Base-by-base conservation (phyloP, 805 yeast genomes). In the Candida insectorum region DNA sequence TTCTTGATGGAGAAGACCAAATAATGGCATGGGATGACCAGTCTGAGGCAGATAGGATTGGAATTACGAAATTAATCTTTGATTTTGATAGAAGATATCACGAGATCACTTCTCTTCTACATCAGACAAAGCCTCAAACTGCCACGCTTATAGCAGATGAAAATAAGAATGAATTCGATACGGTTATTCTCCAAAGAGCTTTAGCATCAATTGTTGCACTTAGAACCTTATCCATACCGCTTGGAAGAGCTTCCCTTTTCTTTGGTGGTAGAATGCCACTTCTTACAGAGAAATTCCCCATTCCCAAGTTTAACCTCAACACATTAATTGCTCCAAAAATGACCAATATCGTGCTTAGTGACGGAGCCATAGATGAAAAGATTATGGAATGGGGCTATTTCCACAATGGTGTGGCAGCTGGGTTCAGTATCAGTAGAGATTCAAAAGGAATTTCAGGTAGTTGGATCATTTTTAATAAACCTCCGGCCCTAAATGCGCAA, bases 321-420 rank as follows among this genome's bases (percentile, higher is more conserved):
- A 73, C 86, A 0, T 44, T 75, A 13, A 73, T 88, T 26, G 58
- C 75, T 11, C 95, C 96, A 0, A 63, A 69, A 36, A 75, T 75
- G 61, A 71, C 81, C 2, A 83, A 77, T 14, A 75, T 86, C 2
- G 64, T 80, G 2, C 56, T 79, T 2, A 81, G 80, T 4, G 74
- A 71, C 30, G 77, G 73, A 3, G 41, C 69, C 0, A 47, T 85
- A 8, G 67, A 73, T n/a, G 60, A 66, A 2, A 69, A 62, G 10
- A 57, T 70, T 3, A 53, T 72, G 23, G 75, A 77, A 24, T 88
- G 96, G 96, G 96, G 95, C 0, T 75, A 77, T 41, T 93, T 93
- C 52, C 96, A 91, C 47, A 85, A 85, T 47, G 98, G 98, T 11
- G 95, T 80, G 0, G 79, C 95, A 2, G 73, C 91, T 1, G 98